Evolutionary conservation across 148 eudicot species (phyloP), one percentile per base, ranked within the genome.

Genomic region (Vaccinium vitisidaea): DNA sequence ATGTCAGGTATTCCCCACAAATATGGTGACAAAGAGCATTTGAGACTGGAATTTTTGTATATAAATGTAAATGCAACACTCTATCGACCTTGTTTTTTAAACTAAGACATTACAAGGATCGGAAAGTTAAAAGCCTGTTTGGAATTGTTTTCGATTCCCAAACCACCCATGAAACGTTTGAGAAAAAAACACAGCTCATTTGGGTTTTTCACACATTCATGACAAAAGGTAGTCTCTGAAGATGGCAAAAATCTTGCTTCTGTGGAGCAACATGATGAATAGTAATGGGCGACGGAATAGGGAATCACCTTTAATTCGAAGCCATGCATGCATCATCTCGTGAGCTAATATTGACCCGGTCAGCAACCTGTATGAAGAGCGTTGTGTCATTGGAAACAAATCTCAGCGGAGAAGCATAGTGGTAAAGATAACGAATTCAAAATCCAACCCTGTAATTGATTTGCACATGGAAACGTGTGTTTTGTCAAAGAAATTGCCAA

Each of bases 311-410:
- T 27, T 69, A 12, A 69, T 30, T 27, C 43, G 19, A 69, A 69
- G 74, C 74, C 74, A 69, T 69, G 74, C 74, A 1, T 69, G 74
- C 74, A 69, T 30, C 74, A 69, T 69, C 19, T 69, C 74, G 13
- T 69, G 74, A 27, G 74, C 74, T 32, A 69, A 30, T 69, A 69
- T 69, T 69, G 74, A 69, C 30, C 43, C 74, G 5, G 43, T 69
- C 39, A 69, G 74, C 74, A 69, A 30, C 43, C 74, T 69, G 43
- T 30, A 69, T 30, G 11, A 1, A 0, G 11, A 69, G 74, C 27
- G 8, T 69, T 30, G 74, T 11, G 73, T 69, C 18, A 69, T 69
- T 30, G 74, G 30, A 69, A 16, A 30, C 43, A 5, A 14, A 5
- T 69, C 74, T 27, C 18, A 27, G 43, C 8, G 2, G 43, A 69